A percentile compares a stretch with the other conserved stretches of the same genome.
phyloP scores from a whole-genome alignment of 768 basidiomycete genomes.

The Suillus cothurnatus region DNA sequence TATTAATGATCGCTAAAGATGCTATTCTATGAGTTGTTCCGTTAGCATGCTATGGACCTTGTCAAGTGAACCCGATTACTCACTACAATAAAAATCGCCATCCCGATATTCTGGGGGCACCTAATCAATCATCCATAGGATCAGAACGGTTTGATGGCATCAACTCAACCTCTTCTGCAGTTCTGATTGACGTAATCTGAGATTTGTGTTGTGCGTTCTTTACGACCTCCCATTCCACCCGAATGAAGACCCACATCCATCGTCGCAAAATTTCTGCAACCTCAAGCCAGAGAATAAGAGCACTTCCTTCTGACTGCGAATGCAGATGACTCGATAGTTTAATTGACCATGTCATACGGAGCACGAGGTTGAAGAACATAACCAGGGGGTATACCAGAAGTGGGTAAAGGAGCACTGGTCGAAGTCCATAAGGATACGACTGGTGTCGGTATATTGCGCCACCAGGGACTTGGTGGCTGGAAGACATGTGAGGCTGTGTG shows the following conservation, averaged over 20 bases:
- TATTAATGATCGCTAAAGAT: not conserved
- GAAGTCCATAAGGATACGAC: conserved; percentile 70
- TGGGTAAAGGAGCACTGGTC: conserved; percentile 75
- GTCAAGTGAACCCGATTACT: conserved; percentile 12
- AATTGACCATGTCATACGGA: conserved; percentile 93
- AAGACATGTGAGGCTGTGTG: conserved; percentile 22
- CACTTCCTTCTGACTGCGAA: conserved; percentile 73
- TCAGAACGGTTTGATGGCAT: conserved; percentile 17
- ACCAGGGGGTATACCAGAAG: conserved; percentile 83
- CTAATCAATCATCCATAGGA: conserved; percentile 23
- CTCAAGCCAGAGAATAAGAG: conserved; percentile 88
- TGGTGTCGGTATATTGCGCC: conserved; percentile 20
- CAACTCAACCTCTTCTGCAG: conserved; percentile 19
- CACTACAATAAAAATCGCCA: conserved; percentile 15
- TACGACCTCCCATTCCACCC: conserved; percentile 95
- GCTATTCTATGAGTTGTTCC: not conserved
- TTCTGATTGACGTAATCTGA: conserved; percentile 7
- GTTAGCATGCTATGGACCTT: not conserved
- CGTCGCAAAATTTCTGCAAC: conserved; percentile 84
- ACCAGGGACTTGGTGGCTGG: conserved; percentile 4
- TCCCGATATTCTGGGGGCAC: not conserved
- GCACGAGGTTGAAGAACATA: conserved; percentile 79
- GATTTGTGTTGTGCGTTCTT: conserved; percentile 44
- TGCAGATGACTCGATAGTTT: conserved; percentile 89
- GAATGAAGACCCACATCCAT: conserved; percentile 98